Conservation (phyloP, 2,329 filamentous ascomycete species). For the Dactylonectria estremocensis region DNA sequence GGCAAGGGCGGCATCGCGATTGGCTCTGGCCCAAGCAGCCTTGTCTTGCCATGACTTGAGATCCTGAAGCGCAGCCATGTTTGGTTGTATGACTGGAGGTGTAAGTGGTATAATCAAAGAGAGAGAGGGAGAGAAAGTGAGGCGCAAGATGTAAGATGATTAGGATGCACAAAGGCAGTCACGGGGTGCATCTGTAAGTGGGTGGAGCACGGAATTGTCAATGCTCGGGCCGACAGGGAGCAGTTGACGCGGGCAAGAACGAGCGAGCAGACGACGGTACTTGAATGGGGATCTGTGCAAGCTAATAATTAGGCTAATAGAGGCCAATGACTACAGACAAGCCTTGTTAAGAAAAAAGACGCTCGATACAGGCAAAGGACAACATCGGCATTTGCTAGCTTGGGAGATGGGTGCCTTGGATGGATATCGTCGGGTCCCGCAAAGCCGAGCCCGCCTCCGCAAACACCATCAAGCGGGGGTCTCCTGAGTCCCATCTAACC, state of each 20-base stretch:
- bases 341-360: too few species aligned
- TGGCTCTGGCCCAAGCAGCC: conserved; percentile 24
- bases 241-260: not conserved
- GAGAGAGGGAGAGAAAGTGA: not conserved
- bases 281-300: not conserved
- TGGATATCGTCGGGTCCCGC: conserved; percentile 10
- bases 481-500: too few species aligned
- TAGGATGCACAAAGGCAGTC: not conserved
- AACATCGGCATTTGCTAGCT: not conserved
- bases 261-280: not conserved
- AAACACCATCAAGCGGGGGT: not conserved
- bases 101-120: not conserved
- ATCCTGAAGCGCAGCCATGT: conserved; percentile 19
- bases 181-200: conserved; percentile 1
- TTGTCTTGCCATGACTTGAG: conserved; percentile 27
- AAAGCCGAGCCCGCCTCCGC: conserved; percentile 12
- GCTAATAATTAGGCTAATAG: too few species aligned
- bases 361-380: not conserved
- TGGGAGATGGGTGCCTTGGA: too few species aligned
- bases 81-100: not conserved
- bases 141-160: not conserved
- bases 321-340: too few species aligned
- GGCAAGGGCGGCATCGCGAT: conserved; percentile 43
- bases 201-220: conserved; percentile 5
- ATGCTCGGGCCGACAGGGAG: conserved; percentile 3